Percentiles rank a stretch among this genome's conserved stretches.
phyloP scores from a whole-genome alignment of 2,329 filamentous ascomycete genomes.

The Alternaria atra region DNA sequence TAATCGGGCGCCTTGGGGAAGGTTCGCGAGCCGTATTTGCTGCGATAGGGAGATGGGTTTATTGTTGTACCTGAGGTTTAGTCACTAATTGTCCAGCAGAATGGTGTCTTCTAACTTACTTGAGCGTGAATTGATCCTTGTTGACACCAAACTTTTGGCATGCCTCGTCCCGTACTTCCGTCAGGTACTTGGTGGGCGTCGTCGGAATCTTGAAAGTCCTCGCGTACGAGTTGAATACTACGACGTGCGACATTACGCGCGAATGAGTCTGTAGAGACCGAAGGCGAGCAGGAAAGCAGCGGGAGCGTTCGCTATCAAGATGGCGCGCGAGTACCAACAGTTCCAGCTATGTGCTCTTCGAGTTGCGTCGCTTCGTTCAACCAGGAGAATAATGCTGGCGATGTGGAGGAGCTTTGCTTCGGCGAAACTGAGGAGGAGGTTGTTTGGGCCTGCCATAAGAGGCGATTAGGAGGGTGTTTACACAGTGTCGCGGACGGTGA shows the following conservation, averaged over 20 bases:
- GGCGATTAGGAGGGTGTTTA: slow-evolving; percentile 27
- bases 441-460: slow-evolving; percentile 44
- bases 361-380: slow-evolving; percentile 40
- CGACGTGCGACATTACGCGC: slow-evolving; percentile 84
- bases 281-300: slow-evolving; percentile 36
- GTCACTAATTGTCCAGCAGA: slow-evolving; percentile 3
- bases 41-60: slow-evolving; percentile 86
- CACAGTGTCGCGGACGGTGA: slow-evolving; percentile 20
- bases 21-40: slow-evolving; percentile 82
- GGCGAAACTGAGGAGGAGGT: slow-evolving; percentile 42
- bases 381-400: slow-evolving; percentile 38
- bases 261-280: slow-evolving; percentile 37
- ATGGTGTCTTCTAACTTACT: slow-evolving; percentile 62
- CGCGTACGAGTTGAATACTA: slow-evolving; percentile 83
- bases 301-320: slow-evolving; percentile 38
- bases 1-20: slow-evolving; percentile 86
- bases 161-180: slow-evolving; percentile 86
- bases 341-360: slow-evolving; percentile 35
- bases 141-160: slow-evolving; percentile 81
- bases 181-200: slow-evolving; percentile 79
- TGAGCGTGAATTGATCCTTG: slow-evolving; percentile 79
- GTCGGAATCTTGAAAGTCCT: slow-evolving; percentile 84
- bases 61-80: slow-evolving; percentile 65
- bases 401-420: slow-evolving; percentile 48
- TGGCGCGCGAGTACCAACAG: slow-evolving; percentile 39